A percentile compares a stretch with the other conserved stretches of the same genome.
These are phyloP conservation scores for Sphagnum contortum DNA, from an alignment of 225 moss, liverwort and hornwort species.

Conservation along the genomic window DNA sequence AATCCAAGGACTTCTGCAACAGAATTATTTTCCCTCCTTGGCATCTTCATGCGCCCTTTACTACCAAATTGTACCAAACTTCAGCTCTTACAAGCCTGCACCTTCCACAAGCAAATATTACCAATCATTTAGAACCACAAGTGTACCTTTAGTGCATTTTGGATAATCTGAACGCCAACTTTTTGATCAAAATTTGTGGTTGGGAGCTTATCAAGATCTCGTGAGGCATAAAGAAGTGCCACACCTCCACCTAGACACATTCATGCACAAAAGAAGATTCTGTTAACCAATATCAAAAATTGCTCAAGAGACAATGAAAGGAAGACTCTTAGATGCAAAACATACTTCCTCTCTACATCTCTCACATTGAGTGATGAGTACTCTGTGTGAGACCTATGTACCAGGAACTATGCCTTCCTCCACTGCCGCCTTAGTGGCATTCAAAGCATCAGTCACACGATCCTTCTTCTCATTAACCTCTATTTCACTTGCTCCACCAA, in stretches of 20 bases:
- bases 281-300: not conserved
- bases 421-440: conserved; percentile 53
- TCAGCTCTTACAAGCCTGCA: no score
- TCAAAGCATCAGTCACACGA: conserved; percentile 46
- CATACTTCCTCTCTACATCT: no score
- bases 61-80: no score
- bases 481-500: conserved; percentile 46
- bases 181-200: conserved; percentile 47
- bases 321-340: no score
- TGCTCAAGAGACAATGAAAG: no score
- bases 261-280: no score
- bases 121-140: no score
- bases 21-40: no score
- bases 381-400: conserved; percentile 5
- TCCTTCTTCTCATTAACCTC: conserved; percentile 53
- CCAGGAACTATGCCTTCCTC: conserved; percentile 55
- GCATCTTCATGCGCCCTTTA: no score
- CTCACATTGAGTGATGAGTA: no score
- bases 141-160: conserved; percentile 45
- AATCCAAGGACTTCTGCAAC: no score
- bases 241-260: conserved; percentile 28
- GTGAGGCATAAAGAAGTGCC: conserved; percentile 37
- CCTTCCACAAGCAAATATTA: no score
- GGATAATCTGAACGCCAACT: conserved; percentile 49
- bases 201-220: conserved; percentile 33